These are phyloP conservation scores for Conticribra guillardii DNA, from an alignment of 108 stramenopile genomes.

Conservation along the genomic window DNA sequence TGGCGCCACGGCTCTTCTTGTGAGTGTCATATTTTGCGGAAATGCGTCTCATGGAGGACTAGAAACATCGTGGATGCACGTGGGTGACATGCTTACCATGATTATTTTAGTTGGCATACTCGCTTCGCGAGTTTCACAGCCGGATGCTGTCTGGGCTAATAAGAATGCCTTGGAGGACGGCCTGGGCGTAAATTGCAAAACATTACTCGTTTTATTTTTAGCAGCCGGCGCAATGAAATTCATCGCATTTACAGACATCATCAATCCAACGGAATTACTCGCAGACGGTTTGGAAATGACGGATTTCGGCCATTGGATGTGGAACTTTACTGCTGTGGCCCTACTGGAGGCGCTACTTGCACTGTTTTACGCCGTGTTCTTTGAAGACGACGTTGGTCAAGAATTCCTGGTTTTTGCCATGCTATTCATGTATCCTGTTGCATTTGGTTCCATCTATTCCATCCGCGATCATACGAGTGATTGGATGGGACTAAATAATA, in stretches of 20 bases:
- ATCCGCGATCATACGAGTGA: slow-evolving; percentile 36
- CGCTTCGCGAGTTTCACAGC: slow-evolving; percentile 8
- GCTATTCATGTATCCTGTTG: slow-evolving; percentile 28
- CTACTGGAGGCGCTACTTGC: slow-evolving; percentile 32
- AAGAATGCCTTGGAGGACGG: slow-evolving; percentile 29
- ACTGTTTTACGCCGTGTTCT: slow-evolving; percentile 29
- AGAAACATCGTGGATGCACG: slow-evolving; percentile 51
- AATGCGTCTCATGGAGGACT: slow-evolving; percentile 48
- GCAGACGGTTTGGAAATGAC: slow-evolving; percentile 50
- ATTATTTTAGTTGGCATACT: slow-evolving; percentile 15
- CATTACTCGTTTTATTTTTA: slow-evolving; percentile 35
- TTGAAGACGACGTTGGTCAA: slow-evolving; percentile 44
- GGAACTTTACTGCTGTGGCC: slow-evolving; percentile 29
- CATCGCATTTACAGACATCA: slow-evolving; percentile 44
- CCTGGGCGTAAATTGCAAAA: slow-evolving; percentile 50
- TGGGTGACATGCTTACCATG: slow-evolving; percentile 42
- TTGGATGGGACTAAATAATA: slow-evolving; percentile 41
- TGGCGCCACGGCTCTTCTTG: slow-evolving; percentile 38
- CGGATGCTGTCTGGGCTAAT: slow-evolving; percentile 39
- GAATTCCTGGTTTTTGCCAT: slow-evolving; percentile 39
- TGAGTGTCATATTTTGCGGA: slow-evolving; percentile 36
- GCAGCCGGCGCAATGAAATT: slow-evolving; percentile 24
- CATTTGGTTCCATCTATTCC: slow-evolving; percentile 19
- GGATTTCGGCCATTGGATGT: slow-evolving; percentile 29
- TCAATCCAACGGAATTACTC: slow-evolving; percentile 32